Evolutionary conservation across 176 grass and related monocot genomes (phyloP).

Genomic region (Urochloa ruziziensis): DNA sequence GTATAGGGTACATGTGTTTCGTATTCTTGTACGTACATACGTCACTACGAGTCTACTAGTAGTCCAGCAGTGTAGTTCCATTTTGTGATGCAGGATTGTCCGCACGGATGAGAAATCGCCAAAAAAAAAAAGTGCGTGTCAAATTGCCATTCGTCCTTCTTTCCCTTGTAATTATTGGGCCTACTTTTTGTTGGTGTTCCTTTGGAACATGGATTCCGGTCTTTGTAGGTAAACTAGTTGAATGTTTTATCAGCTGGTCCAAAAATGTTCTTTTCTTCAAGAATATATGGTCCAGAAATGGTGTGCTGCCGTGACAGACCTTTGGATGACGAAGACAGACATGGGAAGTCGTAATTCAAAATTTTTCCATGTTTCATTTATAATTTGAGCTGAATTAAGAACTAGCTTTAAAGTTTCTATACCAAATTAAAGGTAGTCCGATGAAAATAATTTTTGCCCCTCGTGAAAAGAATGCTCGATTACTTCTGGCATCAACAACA

Average conservation of each 20-base stretch:
- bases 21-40: conserved; percentile 1
- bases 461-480: neutral
- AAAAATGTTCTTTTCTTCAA: neutral
- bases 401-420: neutral
- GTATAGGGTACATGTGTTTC: conserved; percentile 1
- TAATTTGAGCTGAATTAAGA: neutral
- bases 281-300: neutral
- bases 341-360: neutral
- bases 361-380: neutral
- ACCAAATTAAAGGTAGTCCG: neutral
- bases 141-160: neutral
- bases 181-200: neutral
- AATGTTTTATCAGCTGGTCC: neutral
- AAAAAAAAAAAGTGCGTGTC: neutral
- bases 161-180: neutral
- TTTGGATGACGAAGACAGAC: neutral
- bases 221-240: neutral
- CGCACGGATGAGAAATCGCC: neutral
- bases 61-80: neutral
- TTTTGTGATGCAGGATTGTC: conserved; percentile 1
- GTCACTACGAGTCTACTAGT: neutral
- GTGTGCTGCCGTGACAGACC: neutral
- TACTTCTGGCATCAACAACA: neutral
- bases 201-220: neutral
- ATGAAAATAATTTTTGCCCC: neutral